Evolutionary conservation across 2,329 filamentous ascomycete species (phyloP).

Genomic region (Graphilbum sp.): DNA sequence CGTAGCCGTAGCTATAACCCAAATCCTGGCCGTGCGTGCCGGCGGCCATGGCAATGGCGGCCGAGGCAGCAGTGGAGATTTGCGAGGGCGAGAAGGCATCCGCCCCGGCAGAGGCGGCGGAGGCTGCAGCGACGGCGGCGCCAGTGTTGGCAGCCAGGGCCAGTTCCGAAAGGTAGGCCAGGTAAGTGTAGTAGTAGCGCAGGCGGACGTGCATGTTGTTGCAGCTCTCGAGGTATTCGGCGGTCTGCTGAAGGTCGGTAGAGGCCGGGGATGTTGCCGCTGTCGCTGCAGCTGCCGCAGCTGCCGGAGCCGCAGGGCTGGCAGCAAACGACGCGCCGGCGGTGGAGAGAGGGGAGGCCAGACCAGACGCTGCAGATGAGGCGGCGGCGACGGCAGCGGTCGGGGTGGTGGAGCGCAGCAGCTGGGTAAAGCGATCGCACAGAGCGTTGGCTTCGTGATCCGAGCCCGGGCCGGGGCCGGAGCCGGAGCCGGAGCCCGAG

Average conservation of each 20-base stretch:
- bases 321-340: not conserved
- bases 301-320: not conserved
- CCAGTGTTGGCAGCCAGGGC: not conserved
- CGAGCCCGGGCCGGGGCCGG: too few species aligned
- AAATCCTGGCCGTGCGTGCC: not conserved
- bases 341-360: not conserved
- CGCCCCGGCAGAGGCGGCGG: not conserved
- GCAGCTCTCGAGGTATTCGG: slow-evolving; percentile 2
- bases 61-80: not conserved
- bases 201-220: slow-evolving; percentile 4
- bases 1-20: too few species aligned
- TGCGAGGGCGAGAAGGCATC: not conserved
- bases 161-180: slow-evolving; percentile 4
- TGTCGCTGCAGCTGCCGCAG: not conserved
- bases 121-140: not conserved
- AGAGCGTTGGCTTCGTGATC: not conserved
- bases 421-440: not conserved
- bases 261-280: slow-evolving; percentile 1
- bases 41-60: slow-evolving; percentile 1
- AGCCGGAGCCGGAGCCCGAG: too few species aligned
- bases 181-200: slow-evolving; percentile 5
- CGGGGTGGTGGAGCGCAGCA: not conserved
- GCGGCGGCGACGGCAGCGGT: not conserved
- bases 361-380: not conserved
- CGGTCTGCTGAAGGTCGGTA: slow-evolving; percentile 4